Base-by-base conservation (phyloP, 1,284 basidiomycete species). In the Rhodotorula sp. region DNA sequence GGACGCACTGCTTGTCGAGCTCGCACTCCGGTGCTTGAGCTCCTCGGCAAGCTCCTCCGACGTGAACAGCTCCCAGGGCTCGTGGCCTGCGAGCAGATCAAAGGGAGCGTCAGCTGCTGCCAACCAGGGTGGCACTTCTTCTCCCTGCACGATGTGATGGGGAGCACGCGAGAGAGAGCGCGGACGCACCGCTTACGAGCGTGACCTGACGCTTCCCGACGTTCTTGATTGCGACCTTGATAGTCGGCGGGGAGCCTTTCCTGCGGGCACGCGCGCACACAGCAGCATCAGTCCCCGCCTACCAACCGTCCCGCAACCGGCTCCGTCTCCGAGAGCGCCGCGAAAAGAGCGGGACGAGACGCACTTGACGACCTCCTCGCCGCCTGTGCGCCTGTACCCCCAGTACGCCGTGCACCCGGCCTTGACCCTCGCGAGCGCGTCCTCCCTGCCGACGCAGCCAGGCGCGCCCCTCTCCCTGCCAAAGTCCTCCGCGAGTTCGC, bases 1-100 rank as follows among this genome's bases (percentile, higher is more conserved):
- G 56, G 37, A 76, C 82, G 70, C 73, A 91, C 90, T 86, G 51
- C 89, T 88, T 1, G 92, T 91, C 5, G 90, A 86, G 56, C 89
- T 88, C 3, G 92, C 92, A 77, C 92, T 94, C 0, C 85, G 77
- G 79, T 87, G 89, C 71, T 88, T 86, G 64, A 95, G 82, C 69
- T 92, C 91, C 57, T 94, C 91, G 2, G 90, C 89, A 80, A 95
- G 87, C 29, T 87, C 85, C 25, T 91, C 89, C 1, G 87, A 85
- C 9, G 50, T 87, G 83, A 70, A 67, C 34, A 92, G 81, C 8
- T 86, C 84, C 81, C 89, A 95, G 0, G 88, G 84, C 79, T 96
- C 93, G 73, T 91, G 90, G 4, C 69, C 69, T 70, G 21, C 12
- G n/a, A n/a, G n/a, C n/a, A n/a, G n/a, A n/a, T n/a, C n/a, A n/a